Evolutionary conservation across 192 early-diverging fungal species (phyloP).

Genomic region (Backusella mclennaniae): DNA sequence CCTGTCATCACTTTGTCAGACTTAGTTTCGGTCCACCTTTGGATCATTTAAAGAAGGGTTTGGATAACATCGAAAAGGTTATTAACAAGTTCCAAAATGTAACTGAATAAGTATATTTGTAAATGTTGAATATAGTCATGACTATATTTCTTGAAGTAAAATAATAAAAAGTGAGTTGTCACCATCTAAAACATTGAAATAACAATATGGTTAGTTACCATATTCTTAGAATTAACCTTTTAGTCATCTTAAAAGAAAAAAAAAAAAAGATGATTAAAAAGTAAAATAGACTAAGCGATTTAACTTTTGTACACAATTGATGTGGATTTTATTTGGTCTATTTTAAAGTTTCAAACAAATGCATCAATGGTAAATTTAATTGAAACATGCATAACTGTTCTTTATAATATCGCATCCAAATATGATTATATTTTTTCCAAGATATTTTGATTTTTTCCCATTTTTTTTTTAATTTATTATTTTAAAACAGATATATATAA

Average conservation of each 20-base stretch:
- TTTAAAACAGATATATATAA: background rate
- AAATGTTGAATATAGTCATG: background rate
- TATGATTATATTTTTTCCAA: background rate
- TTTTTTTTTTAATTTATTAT: background rate
- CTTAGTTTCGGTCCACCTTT: slow-evolving; percentile 55
- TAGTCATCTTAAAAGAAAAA: slow-evolving; percentile 1
- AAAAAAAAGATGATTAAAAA: background rate
- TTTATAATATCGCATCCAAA: too few species aligned
- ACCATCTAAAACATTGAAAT: background rate
- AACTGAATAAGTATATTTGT: background rate
- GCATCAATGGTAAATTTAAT: background rate
- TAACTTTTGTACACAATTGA: background rate
- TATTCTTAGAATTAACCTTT: background rate
- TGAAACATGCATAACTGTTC: background rate
- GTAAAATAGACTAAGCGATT: background rate
- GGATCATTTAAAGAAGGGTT: slow-evolving; percentile 44
- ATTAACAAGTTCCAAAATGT: background rate
- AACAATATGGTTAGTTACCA: background rate
- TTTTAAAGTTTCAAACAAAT: background rate
- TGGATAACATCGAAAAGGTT: slow-evolving; percentile 46
- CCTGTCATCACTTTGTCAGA: slow-evolving; percentile 56
- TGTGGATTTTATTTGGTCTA: too few species aligned
- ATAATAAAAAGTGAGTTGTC: background rate
- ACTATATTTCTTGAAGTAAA: background rate
- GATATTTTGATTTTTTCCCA: background rate